Evolutionary conservation across 805 yeast genomes (phyloP), one percentile per base, ranked within the genome.

Genomic region (Saccharomyces jurei): DNA sequence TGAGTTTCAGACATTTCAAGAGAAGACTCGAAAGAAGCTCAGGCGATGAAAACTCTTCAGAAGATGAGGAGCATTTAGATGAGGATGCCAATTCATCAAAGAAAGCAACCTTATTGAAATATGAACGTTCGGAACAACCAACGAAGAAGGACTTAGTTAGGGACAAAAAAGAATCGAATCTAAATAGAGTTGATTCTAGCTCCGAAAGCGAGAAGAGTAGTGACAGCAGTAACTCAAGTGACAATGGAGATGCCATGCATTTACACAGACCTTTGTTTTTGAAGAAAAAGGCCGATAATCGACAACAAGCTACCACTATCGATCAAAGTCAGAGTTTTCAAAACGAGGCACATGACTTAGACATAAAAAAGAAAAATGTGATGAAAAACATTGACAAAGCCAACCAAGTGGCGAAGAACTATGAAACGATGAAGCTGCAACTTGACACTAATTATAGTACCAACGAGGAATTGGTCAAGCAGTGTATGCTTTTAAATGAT

Each of bases 1-100:
- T 64, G 68, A 63, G 57, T 4, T 52, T 59, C n/a, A 54, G 67
- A 48, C 63, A 63, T 51, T 59, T 63, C 44, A 60, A 57, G 52
- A 61, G 55, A 36, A 52, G 46, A 25, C 36, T 36, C 31, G 22
- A 25, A 5, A 50, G 28, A n/a, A 36, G 48, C 13, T 51, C 53
- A 3, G 52, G 47, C 8, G 49, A 49, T 9, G 56, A 41, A 2
- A 41, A 50, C 32, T 48, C 53, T 6, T 51, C 48, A 41, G 53
- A 29, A 8, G 27, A 27, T 21, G 58, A 49, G n/a, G 17, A 22
- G 17, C 48, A 50, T 13, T 28, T 14, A 2, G 17, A 11, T 10
- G 11, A 14, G 26, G 32, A 22, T 6, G 49, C 21, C 21, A 10
- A 17, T 13, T 14, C 21, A 30, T 11, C 26, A 46, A 30, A 53